phyloP scores from a whole-genome alignment of 257 asterid genomes.

The Sherardia arvensis region DNA sequence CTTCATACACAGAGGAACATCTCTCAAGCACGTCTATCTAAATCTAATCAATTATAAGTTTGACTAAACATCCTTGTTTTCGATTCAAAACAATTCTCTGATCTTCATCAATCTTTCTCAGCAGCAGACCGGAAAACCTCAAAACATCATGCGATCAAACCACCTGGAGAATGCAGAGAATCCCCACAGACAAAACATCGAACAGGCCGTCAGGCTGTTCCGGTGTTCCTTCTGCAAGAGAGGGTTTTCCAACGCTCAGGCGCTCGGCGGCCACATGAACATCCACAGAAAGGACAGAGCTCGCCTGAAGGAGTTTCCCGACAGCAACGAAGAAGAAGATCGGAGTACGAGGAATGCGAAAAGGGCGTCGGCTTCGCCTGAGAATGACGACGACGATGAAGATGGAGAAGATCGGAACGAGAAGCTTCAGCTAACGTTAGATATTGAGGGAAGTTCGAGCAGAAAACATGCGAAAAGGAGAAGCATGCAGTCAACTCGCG shows the following conservation, averaged over 20 bases:
- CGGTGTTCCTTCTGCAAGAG: constrained; percentile 56
- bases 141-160: neutral
- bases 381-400: neutral
- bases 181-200: neutral
- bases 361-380: constrained; percentile 2
- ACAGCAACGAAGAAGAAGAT: constrained; percentile 5
- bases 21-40: neutral
- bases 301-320: constrained; percentile 33
- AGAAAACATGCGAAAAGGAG: neutral
- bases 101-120: neutral
- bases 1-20: neutral
- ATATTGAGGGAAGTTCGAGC: constrained; percentile 13
- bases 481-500: constrained; percentile 8
- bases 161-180: constrained; percentile 4
- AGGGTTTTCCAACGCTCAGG: constrained; percentile 69
- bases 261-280: constrained; percentile 80
- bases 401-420: neutral
- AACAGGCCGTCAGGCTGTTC: constrained; percentile 7
- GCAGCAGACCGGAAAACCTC: neutral
- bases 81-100: neutral
- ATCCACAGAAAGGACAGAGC: constrained; percentile 70
- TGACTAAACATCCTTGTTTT: neutral
- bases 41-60: neutral
- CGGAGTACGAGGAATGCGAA: neutral
- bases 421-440: constrained; percentile 17